These are phyloP conservation scores for Notholithocarpus densiflorus DNA, from an alignment of 306 rosid species.

Conservation along the genomic window DNA sequence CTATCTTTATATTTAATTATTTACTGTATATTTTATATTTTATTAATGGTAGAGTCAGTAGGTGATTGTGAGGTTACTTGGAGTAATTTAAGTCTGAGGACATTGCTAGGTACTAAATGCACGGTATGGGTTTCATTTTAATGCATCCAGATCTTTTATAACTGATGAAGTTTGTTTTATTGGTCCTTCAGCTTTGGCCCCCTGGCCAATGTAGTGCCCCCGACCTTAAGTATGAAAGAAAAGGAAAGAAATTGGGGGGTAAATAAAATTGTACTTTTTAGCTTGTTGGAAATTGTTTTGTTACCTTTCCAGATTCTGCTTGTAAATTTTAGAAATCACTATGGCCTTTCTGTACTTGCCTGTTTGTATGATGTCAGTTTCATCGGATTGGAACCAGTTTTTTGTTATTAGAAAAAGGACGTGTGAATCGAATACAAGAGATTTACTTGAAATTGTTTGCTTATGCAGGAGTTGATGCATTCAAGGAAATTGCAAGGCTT, in stretches of 20 bases:
- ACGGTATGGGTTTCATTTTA: not conserved
- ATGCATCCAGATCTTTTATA: not conserved
- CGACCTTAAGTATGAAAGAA: not conserved
- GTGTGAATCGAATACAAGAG: not conserved
- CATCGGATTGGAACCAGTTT: not conserved
- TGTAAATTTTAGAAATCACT: too few relatives aligned
- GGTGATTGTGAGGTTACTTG: not conserved
- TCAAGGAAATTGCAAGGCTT: conserved; percentile 60
- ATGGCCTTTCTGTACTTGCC: too few relatives aligned
- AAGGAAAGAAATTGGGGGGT: not conserved
- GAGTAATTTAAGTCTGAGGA: not conserved
- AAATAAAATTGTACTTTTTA: not conserved
- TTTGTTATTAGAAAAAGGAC: not conserved
- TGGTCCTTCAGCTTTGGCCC: too few relatives aligned
- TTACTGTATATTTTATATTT: not conserved
- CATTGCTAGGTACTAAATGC: not conserved
- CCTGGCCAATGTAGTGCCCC: too few relatives aligned
- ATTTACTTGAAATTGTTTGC: conserved; percentile 11
- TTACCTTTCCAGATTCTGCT: too few relatives aligned
- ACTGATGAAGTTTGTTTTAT: too few relatives aligned
- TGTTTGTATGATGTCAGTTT: too few relatives aligned
- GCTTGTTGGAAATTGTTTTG: too few relatives aligned
- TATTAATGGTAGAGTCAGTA: not conserved
- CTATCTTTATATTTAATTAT: not conserved
- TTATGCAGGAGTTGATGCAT: conserved; percentile 47